Percentiles rank a stretch among this genome's conserved stretches.
Conservation (phyloP, 192 early-diverging fungal genomes). For the Backusella tarrabulga region DNA sequence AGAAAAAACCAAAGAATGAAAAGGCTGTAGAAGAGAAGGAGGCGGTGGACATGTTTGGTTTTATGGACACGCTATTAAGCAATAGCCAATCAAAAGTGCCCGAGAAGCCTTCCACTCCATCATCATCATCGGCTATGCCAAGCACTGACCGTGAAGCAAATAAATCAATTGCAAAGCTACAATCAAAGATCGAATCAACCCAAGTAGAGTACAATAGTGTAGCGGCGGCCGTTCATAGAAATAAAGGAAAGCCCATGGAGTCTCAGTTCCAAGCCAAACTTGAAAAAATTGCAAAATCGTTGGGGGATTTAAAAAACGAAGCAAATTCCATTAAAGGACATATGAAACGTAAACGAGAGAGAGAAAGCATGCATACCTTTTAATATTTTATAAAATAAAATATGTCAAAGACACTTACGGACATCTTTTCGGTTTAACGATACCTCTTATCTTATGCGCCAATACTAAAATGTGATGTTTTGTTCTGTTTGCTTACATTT, state of each 20-base stretch:
- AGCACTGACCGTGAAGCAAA: not conserved
- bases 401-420: not conserved
- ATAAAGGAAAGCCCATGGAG: not conserved
- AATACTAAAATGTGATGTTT: too few relatives aligned
- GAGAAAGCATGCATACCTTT: conserved; percentile 12
- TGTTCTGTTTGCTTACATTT: too few relatives aligned
- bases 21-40: not conserved
- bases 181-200: not conserved
- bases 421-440: too few relatives aligned
- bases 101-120: not conserved
- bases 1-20: not conserved
- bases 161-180: not conserved
- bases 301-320: not conserved
- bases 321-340: not conserved
- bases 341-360: not conserved
- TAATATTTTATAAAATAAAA: not conserved
- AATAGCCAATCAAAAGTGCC: not conserved
- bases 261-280: not conserved
- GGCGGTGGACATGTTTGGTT: not conserved
- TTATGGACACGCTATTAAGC: not conserved
- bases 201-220: not conserved
- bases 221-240: not conserved
- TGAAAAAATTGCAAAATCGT: not conserved
- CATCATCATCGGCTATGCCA: not conserved
- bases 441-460: too few relatives aligned